These are phyloP conservation scores for Dendrobium huoshanense DNA, from an alignment of 106 monocot species.

Conservation along the genomic window DNA sequence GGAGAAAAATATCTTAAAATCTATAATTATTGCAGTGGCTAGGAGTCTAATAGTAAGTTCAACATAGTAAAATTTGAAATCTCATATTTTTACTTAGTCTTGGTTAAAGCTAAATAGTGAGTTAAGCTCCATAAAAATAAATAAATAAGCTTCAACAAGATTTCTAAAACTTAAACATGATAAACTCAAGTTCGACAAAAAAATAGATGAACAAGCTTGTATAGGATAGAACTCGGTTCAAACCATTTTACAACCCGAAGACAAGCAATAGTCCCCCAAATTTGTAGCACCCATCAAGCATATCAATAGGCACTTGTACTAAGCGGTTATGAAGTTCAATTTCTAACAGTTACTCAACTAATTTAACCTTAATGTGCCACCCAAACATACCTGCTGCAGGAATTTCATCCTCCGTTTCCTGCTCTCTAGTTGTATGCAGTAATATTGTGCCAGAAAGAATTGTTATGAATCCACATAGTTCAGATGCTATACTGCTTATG, in stretches of 20 bases:
- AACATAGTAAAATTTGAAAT: too few relatives aligned
- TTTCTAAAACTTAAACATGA: too few relatives aligned
- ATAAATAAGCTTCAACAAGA: too few relatives aligned
- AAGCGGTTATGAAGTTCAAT: neutral
- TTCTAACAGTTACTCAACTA: neutral
- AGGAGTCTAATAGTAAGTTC: too few relatives aligned
- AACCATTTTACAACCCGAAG: neutral
- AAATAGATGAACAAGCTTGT: neutral
- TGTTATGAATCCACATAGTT: conserved; percentile 66
- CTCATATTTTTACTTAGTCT: too few relatives aligned
- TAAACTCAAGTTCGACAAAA: too few relatives aligned
- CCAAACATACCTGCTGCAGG: conserved; percentile 1
- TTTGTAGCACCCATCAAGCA: neutral
- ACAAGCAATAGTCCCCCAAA: neutral
- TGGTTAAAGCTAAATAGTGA: too few relatives aligned
- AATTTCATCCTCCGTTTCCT: conserved; percentile 14
- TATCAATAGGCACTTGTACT: too few relatives aligned
- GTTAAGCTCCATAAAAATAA: too few relatives aligned
- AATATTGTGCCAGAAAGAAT: conserved; percentile 65
- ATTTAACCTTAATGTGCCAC: conserved; percentile 1
- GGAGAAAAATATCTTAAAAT: too few relatives aligned
- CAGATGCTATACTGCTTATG: conserved; percentile 48
- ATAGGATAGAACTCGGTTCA: neutral
- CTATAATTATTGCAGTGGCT: too few relatives aligned
- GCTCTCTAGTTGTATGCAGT: conserved; percentile 58